Conservation (phyloP, 441 rosid genomes). For the Syzygium syzygioides region DNA sequence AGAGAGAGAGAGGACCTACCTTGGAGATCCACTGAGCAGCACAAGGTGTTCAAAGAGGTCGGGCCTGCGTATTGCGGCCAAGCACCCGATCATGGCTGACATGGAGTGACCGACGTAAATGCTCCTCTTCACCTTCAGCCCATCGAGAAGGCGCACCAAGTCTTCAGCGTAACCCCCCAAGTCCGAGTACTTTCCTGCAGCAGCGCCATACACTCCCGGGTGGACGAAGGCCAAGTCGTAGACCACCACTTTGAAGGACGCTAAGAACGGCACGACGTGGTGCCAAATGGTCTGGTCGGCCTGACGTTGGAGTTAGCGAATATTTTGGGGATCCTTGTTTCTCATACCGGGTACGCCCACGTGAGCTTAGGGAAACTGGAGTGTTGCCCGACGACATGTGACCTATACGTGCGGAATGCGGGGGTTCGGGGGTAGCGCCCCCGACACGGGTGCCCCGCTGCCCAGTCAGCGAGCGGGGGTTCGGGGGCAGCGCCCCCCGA, state of each 20-base stretch:
- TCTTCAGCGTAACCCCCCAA: conserved; percentile 25
- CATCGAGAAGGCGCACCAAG: conserved; percentile 25
- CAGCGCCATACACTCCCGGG: conserved; percentile 11
- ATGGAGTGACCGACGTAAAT: conserved; percentile 34
- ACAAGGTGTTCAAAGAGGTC: conserved; percentile 28
- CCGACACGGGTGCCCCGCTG: too few relatives aligned
- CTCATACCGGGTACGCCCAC: too few relatives aligned
- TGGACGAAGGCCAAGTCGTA: conserved; percentile 29
- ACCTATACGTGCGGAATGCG: too few relatives aligned
- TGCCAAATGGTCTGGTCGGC: conserved; percentile 28
- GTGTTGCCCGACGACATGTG: too few relatives aligned
- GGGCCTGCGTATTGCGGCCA: conserved; percentile 26
- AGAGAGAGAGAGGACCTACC: conserved; percentile 5
- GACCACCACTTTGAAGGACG: conserved; percentile 30
- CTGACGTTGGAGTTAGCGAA: too few relatives aligned
- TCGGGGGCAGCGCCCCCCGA: too few relatives aligned
- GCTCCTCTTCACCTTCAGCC: conserved; percentile 9
- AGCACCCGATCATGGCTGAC: conserved; percentile 39
- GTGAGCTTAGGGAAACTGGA: too few relatives aligned
- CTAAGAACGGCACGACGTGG: conserved; percentile 23
- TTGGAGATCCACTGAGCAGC: conserved; percentile 32
- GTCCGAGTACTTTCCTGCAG: conserved; percentile 4
- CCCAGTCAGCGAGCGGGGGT: too few relatives aligned
- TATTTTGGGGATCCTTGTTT: too few relatives aligned
- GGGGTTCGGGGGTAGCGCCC: too few relatives aligned